Evolutionary conservation across 257 asterid genomes (phyloP).

Genomic region (Catharanthus roseus): DNA sequence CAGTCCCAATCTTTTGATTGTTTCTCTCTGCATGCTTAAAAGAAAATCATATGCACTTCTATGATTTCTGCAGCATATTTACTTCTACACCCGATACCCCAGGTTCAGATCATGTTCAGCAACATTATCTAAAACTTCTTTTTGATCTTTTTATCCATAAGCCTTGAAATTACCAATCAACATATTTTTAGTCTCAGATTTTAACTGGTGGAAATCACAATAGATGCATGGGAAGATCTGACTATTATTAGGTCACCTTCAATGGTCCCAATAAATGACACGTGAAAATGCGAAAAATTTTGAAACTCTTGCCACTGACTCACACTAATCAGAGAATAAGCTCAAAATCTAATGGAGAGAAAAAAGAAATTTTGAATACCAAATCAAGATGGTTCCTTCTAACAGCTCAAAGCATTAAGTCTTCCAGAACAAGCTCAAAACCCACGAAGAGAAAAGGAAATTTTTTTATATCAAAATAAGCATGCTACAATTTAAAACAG

Average conservation of each 20-base stretch:
- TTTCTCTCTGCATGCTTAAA: background rate
- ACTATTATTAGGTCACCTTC: background rate
- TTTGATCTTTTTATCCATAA: background rate
- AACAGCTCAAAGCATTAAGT: background rate
- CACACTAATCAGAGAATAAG: background rate
- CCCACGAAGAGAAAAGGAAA: no score
- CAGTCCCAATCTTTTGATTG: background rate
- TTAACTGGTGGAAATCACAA: background rate
- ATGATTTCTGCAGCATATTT: background rate
- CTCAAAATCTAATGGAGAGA: background rate
- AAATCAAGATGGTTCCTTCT: background rate
- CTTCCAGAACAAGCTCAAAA: background rate
- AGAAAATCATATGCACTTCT: background rate
- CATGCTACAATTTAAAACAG: background rate
- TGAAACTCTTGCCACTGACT: background rate
- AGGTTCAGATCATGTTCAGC: background rate
- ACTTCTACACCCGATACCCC: background rate
- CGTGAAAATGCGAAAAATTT: background rate
- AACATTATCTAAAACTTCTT: background rate
- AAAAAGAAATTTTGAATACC: background rate
- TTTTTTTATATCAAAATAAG: no score
- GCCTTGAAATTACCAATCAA: background rate
- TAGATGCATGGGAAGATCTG: background rate
- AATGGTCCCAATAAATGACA: background rate
- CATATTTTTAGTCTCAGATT: background rate